Conservation (phyloP, 2,329 filamentous ascomycete genomes). For the Allantophomopsis cytisporea region DNA sequence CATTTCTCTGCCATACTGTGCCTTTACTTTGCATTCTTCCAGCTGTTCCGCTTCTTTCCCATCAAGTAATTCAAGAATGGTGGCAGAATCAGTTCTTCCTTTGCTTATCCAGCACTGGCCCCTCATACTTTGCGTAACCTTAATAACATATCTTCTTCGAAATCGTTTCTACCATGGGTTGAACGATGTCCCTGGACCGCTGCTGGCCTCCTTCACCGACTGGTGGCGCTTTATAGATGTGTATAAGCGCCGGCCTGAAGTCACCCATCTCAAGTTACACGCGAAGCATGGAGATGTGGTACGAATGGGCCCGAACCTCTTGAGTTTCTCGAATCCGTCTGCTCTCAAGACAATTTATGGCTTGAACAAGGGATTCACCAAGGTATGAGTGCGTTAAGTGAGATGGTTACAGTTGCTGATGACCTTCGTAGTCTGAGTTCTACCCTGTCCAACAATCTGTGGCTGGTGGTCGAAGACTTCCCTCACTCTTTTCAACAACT, state of each 20-base stretch:
- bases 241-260: slow-evolving; percentile 46
- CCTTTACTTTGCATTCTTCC: no score
- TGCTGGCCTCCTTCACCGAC: slow-evolving; percentile 54
- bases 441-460: slow-evolving; percentile 69
- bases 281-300: slow-evolving; percentile 61
- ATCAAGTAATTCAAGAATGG: slow-evolving; percentile 4
- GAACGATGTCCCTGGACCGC: slow-evolving; percentile 59
- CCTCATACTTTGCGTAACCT: slow-evolving; percentile 17
- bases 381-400: slow-evolving; percentile 31
- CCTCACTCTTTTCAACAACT: slow-evolving; percentile 64
- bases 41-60: no score
- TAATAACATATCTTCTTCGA: slow-evolving; percentile 27
- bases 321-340: slow-evolving; percentile 62
- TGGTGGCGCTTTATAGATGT: slow-evolving; percentile 67
- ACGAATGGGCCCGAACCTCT: slow-evolving; percentile 56
- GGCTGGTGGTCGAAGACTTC: slow-evolving; percentile 50
- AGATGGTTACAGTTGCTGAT: slow-evolving; percentile 2
- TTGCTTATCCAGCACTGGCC: slow-evolving; percentile 25
- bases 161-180: slow-evolving; percentile 43
- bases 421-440: slow-evolving; percentile 50
- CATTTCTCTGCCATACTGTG: no score
- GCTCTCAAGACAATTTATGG: slow-evolving; percentile 70
- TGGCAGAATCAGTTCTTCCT: slow-evolving; percentile 6
- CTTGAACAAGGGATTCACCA: slow-evolving; percentile 67
- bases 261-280: slow-evolving; percentile 56